Evolutionary conservation across 352 stramenopile genomes (phyloP), one percentile per base, ranked within the genome.

Genomic region (Lagenidium giganteum): DNA sequence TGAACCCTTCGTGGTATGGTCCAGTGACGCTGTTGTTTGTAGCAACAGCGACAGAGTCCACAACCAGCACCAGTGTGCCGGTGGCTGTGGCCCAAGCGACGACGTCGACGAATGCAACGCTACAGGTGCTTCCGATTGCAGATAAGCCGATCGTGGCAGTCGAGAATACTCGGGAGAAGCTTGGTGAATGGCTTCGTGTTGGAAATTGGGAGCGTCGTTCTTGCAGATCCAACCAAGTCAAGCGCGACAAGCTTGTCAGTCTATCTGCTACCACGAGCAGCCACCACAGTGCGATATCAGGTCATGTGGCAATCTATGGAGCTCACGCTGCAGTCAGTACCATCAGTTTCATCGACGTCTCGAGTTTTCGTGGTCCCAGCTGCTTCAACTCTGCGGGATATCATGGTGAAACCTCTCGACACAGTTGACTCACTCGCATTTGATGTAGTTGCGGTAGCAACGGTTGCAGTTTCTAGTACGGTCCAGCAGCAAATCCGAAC

Each of bases 101-200:
- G n/a, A 67, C 47, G 2, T 57, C 38, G 0, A 29, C 35, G 3
- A 55, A 6, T 2, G 54, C 69, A 0, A 12, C 20, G 5, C 24
- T 81, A n/a, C 68, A 33, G 11, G 57, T 77, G 14, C 18, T 68
- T 8, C 65, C 71, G 3, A 56, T 71, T 1, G 66, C 68, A 5
- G 71, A 81, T 22, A 47, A 38, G 8, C 65, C 71, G 1, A 17
- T 60, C 4, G 14, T 84, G 14, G 32, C 44, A 11, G 60, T 71
- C 13, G 67, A 70, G 39, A 56, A 61, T 13, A 70, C 63, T 5
- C 55, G 68, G 23, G 67, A 61, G 17, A 51, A 50, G 11, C 35
- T 77, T 11, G 33, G 44, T 5, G 49, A 62, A 12, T 63, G 59
- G 37, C 57, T 59, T 6, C 57, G 31, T 4, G 46, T 84, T 7